A percentile compares a stretch with the other conserved stretches of the same genome.
Evolutionary conservation across 108 stramenopile genomes (phyloP).

Genomic region (Parmales sp.): DNA sequence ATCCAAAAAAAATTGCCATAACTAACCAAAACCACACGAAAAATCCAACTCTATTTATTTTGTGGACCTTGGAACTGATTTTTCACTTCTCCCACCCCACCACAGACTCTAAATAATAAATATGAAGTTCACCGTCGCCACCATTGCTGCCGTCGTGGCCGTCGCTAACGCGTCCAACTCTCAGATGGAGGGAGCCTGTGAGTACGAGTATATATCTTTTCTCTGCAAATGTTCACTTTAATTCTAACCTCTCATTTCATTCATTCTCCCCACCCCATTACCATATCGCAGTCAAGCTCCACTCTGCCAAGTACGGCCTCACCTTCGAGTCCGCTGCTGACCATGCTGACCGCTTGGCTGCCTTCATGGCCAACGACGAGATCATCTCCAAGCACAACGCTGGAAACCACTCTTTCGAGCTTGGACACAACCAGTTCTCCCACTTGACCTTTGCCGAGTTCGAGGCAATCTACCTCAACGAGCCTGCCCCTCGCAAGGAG

Average conservation of each 20-base stretch:
- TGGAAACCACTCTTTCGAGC: conserved; percentile 36
- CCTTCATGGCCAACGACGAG: conserved; percentile 17
- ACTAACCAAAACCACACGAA: neutral
- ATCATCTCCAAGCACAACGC: conserved; percentile 78
- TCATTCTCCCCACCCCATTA: neutral
- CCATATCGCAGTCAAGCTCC: neutral
- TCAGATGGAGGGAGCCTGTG: neutral
- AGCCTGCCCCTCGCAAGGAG: conserved; percentile 12
- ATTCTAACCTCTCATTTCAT: neutral
- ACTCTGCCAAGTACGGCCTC: conserved; percentile 4
- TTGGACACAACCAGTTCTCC: conserved; percentile 85
- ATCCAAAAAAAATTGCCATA: neutral
- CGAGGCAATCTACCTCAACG: conserved; percentile 44
- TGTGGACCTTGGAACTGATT: neutral
- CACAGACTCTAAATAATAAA: too few species aligned
- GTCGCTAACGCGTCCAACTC: conserved; percentile 1
- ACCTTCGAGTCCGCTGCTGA: conserved; percentile 1
- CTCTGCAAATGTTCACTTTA: neutral
- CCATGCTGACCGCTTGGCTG: neutral
- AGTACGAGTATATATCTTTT: neutral
- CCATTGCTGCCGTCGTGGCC: neutral
- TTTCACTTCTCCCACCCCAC: neutral
- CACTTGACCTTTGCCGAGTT: conserved; percentile 85
- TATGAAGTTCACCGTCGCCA: neutral
- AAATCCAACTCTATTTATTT: neutral